Evolutionary conservation across 1,284 basidiomycete species (phyloP).

Genomic region (Coniophora puteana): DNA sequence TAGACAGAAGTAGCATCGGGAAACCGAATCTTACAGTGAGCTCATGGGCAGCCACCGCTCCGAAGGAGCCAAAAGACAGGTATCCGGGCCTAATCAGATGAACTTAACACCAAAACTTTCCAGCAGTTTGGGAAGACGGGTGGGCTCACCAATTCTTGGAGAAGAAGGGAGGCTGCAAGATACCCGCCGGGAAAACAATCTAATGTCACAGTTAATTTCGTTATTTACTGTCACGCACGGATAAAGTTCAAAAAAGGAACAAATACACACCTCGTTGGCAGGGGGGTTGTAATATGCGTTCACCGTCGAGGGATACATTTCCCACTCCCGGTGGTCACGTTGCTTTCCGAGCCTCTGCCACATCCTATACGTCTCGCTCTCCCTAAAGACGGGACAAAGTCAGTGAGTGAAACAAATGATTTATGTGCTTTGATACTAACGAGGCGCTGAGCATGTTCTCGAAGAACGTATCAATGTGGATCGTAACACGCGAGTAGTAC

Average conservation of each 20-base stretch:
- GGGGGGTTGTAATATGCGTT: slow-evolving; percentile 83
- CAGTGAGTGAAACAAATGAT: slow-evolving; percentile 2
- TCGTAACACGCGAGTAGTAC: slow-evolving; percentile 75
- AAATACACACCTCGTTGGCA: slow-evolving; percentile 60
- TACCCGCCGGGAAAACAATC: slow-evolving; percentile 97
- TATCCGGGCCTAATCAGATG: slow-evolving; percentile 69
- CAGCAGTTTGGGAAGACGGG: slow-evolving; percentile 2
- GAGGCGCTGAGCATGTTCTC: slow-evolving; percentile 73
- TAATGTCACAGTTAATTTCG: too few species aligned
- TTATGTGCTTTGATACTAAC: slow-evolving; percentile 34
- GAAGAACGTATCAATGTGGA: slow-evolving; percentile 75
- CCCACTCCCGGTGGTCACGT: slow-evolving; percentile 79
- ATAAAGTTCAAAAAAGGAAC: not conserved
- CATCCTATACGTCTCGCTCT: slow-evolving; percentile 53
- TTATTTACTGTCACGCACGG: slow-evolving; percentile 15
- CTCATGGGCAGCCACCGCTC: slow-evolving; percentile 87
- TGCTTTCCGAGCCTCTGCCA: slow-evolving; percentile 78
- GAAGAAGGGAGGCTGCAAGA: slow-evolving; percentile 93
- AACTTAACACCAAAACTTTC: slow-evolving; percentile 1
- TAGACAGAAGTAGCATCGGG: not conserved
- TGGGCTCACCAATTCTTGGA: slow-evolving; percentile 68
- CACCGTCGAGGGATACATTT: slow-evolving; percentile 82
- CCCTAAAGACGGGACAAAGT: slow-evolving; percentile 31
- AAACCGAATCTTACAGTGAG: slow-evolving; percentile 54
- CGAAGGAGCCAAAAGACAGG: slow-evolving; percentile 89